Base-by-base conservation (phyloP, 768 basidiomycete genomes). In the Clitopilus hobsonii region DNA sequence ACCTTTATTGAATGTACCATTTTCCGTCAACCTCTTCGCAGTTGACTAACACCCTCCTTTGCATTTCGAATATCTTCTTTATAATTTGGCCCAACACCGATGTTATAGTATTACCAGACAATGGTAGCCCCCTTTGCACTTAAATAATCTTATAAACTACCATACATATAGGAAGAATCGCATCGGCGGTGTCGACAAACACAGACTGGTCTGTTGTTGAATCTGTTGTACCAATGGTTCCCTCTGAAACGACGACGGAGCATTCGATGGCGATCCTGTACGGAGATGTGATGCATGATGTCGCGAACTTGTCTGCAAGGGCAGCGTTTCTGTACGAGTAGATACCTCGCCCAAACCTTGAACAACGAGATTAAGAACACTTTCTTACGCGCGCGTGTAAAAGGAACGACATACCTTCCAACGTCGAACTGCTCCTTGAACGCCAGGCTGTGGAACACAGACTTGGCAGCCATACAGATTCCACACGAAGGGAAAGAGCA, bases 201-300 rank as follows among this genome's bases (percentile, higher is more conserved):
- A 86, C 69, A 5, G 76, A 56, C 78, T 76, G 51, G 70, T 66
- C 65, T 73, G 57, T 81, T 85, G 56, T 49, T 59, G 55, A 58
- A 54, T 56, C 53, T 52, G 24, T 56, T 51, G 38, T 55, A 56
- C 64, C 57, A 13, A 56, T 60, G 51, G 70, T 68, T 2, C 60
- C 67, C 18, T 74, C 66, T 48, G 71, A 76, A 56, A 84, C 72
- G 27, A 73, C 64, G 5, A 74, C 76, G 63, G 84, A 81, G 58
- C 84, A 85, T 14, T 79, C 82, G 59, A 87, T 74, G 74, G 80
- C 79, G 24, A 85, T 81, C 7, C 86, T 79, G 69, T 82, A 87
- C 5, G 85, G 86, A 4, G 85, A 85, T 41, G 77, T 76, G 41
- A 81, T 77, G 63, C 84, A 86, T 36, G 85, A 86, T 5, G 84